Evolutionary conservation across 2,329 filamentous ascomycete genomes (phyloP), one percentile per base, ranked within the genome.

Genomic region (Arthrobotrys iridis): DNA sequence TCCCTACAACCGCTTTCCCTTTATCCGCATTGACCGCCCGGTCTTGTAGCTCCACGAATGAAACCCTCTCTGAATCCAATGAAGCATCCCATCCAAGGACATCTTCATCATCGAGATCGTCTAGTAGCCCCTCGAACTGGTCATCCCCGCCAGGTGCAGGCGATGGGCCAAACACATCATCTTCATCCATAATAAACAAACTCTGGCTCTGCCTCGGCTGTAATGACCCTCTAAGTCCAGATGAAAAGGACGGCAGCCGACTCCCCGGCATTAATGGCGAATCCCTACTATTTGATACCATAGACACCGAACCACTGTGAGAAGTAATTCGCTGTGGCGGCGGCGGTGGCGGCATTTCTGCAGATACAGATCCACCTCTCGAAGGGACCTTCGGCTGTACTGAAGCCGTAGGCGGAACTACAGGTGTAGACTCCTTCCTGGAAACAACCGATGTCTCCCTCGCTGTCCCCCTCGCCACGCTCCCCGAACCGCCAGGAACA

Each of bases 71-170:
- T 2, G 50, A 70, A 1, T 48, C 65, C n/a, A 76, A 13, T 3
- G 72, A 76, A 8, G 72, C 65, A 60, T 76, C 72, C 72, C 72
- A 76, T 5, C 72, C 72, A 35, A 76, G 58, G 2, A 76, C 58
- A 46, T 76, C 72, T 10, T 76, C 72, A 35, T 70, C 65, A 24
- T 76, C 72, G 10, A 62, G 45, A 46, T 74, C 70, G 28, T 74
- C 70, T n/a, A 74, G n/a, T 24, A 73, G 15, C 20, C 58, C 28
- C 20, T 75, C 71, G 35, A 63, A 58, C 43, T 58, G 46, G 2
- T 68, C 58, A 48, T 76, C 72, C 13, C 26, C 65, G 18, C 48
- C 72, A 4, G 41, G 48, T n/a, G 33, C 55, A 13, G 62, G 62
- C 5, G 52, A 62, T 15, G 72, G 48, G 1, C 72, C 72, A 35